Base-by-base conservation (phyloP, 768 basidiomycete species). In the Macrolepiota fuliginosa region DNA sequence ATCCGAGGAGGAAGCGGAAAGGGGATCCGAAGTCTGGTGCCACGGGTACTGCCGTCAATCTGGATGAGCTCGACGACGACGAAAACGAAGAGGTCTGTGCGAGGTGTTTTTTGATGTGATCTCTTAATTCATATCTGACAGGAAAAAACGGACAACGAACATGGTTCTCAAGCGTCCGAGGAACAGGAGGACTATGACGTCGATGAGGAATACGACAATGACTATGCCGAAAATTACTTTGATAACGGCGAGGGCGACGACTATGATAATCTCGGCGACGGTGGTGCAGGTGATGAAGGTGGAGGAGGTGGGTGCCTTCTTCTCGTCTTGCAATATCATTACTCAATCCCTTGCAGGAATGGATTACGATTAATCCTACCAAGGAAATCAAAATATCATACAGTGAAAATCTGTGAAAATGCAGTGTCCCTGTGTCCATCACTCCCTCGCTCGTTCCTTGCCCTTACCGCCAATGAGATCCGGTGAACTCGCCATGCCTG, bases 191-290 rank as follows among this genome's bases (percentile, higher is more conserved):
- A 94, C 71, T 93, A 93, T 68, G 92, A 93, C 64, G 90, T 91
- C 22, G 90, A 93, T 35, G 93, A 96, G 71, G 92, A 93, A 67
- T 92, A 94, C 68, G 92, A 94, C 72, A 93, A 94, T 65, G 92
- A 94, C 64, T 94, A 94, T 64, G 92, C 89, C 2, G 89, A 90
- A 63, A 92, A 94, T 70, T 94, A 94, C 79, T 94, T 94, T 70
- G 92, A 94, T 71, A 93, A 92, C 57, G 92, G 92, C 17, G 92
- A 93, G 73, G 87, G 80, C 3, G 92, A 94, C 56, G 90, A 94
- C 68, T 72, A 83, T 58, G 92, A 94, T 67, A 88, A 92, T 67
- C 72, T 91, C 22, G 91, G 88, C 4, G 92, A 83, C 9, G 88
- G 85, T 0, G 88, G 81, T 10, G 90, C 82, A 3, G 90, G 83